Conservation (phyloP, 345 rosid genomes). For the Populus ilicifolia region DNA sequence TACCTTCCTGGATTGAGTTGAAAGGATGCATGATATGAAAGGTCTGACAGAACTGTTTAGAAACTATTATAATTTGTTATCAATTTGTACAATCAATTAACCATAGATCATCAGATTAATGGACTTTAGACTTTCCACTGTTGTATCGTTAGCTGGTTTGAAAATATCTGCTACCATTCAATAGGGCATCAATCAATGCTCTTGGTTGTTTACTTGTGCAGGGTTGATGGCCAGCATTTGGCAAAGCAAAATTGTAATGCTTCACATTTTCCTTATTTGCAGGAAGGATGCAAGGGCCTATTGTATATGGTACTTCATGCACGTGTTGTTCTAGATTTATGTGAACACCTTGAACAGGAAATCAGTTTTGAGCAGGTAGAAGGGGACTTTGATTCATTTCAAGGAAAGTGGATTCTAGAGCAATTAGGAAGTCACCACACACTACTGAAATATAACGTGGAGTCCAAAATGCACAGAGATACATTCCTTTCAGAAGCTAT, state of each 20-base stretch:
- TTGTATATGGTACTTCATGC: conserved; percentile 97
- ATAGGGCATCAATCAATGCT: neutral
- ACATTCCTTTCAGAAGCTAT: conserved; percentile 91
- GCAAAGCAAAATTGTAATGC: neutral
- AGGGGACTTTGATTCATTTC: conserved; percentile 88
- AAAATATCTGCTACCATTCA: neutral
- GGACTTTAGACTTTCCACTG: neutral
- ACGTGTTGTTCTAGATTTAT: conserved; percentile 79
- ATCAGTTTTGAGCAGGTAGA: conserved; percentile 87
- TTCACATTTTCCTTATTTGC: conserved; percentile 9
- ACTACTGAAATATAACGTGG: conserved; percentile 73
- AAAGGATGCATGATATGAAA: neutral
- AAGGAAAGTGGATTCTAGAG: conserved; percentile 92
- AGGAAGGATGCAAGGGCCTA: conserved; percentile 97
- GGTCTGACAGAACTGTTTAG: neutral
- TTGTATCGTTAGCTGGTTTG: neutral
- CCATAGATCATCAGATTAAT: neutral
- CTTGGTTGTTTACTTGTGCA: neutral
- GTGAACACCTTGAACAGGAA: conserved; percentile 75
- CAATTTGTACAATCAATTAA: neutral
- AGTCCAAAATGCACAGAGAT: conserved; percentile 86
- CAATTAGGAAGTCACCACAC: conserved; percentile 92
- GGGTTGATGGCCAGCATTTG: neutral
- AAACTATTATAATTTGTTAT: neutral
- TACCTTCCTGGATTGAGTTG: neutral